A percentile compares a stretch with the other conserved stretches of the same genome.
Evolutionary conservation across 2,329 filamentous ascomycete genomes (phyloP).

Genomic region (Stagonosporopsis cucurbitacearum): DNA sequence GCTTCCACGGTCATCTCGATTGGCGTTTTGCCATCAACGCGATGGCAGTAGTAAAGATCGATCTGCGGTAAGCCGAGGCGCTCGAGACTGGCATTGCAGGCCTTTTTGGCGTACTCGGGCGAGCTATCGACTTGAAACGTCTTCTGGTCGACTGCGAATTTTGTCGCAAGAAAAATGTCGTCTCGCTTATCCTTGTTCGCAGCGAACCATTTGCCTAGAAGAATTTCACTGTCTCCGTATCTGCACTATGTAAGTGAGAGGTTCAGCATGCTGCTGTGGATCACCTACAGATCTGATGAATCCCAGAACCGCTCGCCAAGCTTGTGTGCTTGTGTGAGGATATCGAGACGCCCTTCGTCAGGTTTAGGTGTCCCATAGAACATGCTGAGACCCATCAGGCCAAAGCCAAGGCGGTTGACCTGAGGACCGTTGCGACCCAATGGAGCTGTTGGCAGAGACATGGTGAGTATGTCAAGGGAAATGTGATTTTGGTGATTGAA

Average conservation of each 20-base stretch:
- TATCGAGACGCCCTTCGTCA: slow-evolving; percentile 58
- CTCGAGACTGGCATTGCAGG: slow-evolving; percentile 49
- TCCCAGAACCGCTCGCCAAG: slow-evolving; percentile 53
- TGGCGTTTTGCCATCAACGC: slow-evolving; percentile 53
- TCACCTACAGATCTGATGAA: slow-evolving; percentile 36
- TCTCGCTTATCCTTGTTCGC: slow-evolving; percentile 46
- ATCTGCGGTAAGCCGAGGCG: slow-evolving; percentile 53
- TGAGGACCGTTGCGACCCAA: slow-evolving; percentile 61
- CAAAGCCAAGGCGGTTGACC: slow-evolving; percentile 60
- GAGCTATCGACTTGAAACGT: slow-evolving; percentile 47
- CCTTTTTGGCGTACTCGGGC: slow-evolving; percentile 51
- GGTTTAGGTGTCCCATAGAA: slow-evolving; percentile 58
- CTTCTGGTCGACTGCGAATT: slow-evolving; percentile 55
- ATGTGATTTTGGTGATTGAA: neutral
- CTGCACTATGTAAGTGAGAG: slow-evolving; percentile 1
- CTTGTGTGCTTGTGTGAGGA: slow-evolving; percentile 60
- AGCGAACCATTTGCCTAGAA: slow-evolving; percentile 46
- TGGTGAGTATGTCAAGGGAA: neutral
- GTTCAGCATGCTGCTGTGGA: neutral
- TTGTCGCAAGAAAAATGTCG: slow-evolving; percentile 57
- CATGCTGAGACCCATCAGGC: slow-evolving; percentile 59
- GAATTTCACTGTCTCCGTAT: slow-evolving; percentile 44
- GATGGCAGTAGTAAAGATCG: slow-evolving; percentile 55
- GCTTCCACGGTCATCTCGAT: slow-evolving; percentile 58
- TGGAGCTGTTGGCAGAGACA: slow-evolving; percentile 53